phyloP scores from a whole-genome alignment of 2,329 filamentous ascomycete species.

The Lecanicillium sp. region DNA sequence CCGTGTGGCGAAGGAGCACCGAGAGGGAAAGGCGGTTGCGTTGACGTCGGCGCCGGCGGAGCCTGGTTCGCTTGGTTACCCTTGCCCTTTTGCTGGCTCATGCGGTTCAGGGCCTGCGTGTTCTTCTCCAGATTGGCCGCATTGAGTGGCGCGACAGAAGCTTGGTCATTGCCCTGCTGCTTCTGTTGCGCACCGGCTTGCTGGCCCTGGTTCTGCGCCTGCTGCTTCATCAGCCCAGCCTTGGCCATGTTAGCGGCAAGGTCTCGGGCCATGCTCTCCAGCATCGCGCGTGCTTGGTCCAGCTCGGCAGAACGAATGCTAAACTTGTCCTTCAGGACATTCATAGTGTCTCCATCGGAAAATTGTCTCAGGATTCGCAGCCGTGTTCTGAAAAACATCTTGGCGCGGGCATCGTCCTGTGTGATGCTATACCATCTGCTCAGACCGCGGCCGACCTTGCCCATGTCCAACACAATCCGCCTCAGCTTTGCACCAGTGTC shows the following conservation, averaged over 20 bases:
- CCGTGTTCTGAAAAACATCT: conserved; percentile 47
- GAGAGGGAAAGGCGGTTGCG: conserved; percentile 50
- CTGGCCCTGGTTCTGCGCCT: conserved; percentile 20
- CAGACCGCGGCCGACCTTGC: conserved; percentile 35
- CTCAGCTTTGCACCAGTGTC: conserved; percentile 37
- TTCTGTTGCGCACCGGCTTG: conserved; percentile 19
- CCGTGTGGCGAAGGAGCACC: conserved; percentile 51
- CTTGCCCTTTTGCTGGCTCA: conserved; percentile 26
- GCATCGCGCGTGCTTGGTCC: conserved; percentile 37
- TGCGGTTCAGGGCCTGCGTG: conserved; percentile 38
- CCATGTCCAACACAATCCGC: conserved; percentile 32
- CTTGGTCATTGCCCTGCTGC: conserved; percentile 16
- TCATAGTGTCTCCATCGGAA: conserved; percentile 38
- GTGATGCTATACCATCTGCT: conserved; percentile 40
- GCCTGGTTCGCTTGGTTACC: conserved; percentile 38
- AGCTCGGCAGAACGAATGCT: conserved; percentile 45
- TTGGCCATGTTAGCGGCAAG: conserved; percentile 23
- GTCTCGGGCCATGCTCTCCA: conserved; percentile 47
- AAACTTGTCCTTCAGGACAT: conserved; percentile 37
- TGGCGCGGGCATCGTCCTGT: conserved; percentile 40
- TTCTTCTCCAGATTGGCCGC: conserved; percentile 46
- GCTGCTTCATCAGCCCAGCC: conserved; percentile 15
- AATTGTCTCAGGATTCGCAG: conserved; percentile 47
- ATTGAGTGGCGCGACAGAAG: conserved; percentile 28
- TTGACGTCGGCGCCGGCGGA: conserved; percentile 49